Evolutionary conservation across 176 grass and related monocot genomes (phyloP), one percentile per base, ranked within the genome.

Genomic region (Phyllostachys edulis): DNA sequence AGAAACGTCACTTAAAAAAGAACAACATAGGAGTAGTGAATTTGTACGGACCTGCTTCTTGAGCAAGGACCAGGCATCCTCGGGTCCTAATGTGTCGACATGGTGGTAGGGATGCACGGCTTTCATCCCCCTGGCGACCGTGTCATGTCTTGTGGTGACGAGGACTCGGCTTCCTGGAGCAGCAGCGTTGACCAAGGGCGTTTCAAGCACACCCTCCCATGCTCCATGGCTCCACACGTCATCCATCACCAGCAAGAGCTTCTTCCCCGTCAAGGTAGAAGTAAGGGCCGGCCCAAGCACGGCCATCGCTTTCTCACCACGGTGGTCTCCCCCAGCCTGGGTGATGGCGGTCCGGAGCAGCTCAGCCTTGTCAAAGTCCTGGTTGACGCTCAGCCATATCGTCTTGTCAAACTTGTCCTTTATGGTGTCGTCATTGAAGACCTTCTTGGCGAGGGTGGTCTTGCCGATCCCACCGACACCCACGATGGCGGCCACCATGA

Each of bases 191-290:
- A 1, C 15, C 23, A 87, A 57, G 0, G 84, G 65, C 3, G 18
- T 65, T 4, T 47, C 9, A 3, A 87, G 54, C 9, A 87, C 23
- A 3, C 20, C 34, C 23, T 80, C 17, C 84, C 76, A 87, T 14
- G 36, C 84, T 23, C 40, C 13, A 3, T 80, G 24, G 37, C 38
- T 80, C 85, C 85, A 87, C 1, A 87, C n/a, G 13, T 87, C 85
- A 82, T 87, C 85, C 49, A 87, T 3, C 40, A 87, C 84, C 18
- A 87, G 17, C 20, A 87, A 87, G 16, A 67, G 5, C 29, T 80
- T 87, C 41, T 81, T 78, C 1, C 12, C 7, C 0, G 1, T 14
- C 8, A 87, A 3, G 3, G 4, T 13, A 27, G 44, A 0, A 2
- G 2, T 45, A 8, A 87, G 50, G n/a, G 5, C 18, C 14, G n/a